Base-by-base conservation (phyloP, 768 basidiomycete genomes). In the Suillus sp. region DNA sequence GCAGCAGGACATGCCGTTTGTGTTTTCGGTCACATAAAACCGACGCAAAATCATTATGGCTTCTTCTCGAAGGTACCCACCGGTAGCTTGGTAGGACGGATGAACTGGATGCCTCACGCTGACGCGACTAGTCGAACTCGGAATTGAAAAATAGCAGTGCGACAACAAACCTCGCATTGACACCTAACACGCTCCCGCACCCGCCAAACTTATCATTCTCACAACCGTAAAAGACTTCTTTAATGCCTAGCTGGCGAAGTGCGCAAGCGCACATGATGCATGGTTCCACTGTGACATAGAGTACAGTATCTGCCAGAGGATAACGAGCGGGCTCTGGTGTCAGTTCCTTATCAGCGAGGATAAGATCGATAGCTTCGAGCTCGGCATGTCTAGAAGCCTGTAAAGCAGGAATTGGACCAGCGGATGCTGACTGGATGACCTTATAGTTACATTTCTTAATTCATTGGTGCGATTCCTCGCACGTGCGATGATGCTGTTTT, bases 251-350 rank as follows among this genome's bases (percentile, higher is more conserved):
- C 77, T 99, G 97, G 60, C 96, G 85, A 38, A 99, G 83, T 13
- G 96, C 97, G 27, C 93, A 95, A 14, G 95, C 94, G 68, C 97
- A 99, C 97, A 99, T 99, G 74, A 99, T 95, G 77, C 97, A 99
- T 0, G 96, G 97, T 77, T 99, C 96, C 60, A 99, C 97, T 5
- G 97, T 99, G 59, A 99, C 97, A 74, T 99, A 99, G 34, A 99
- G 86, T 2, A 87, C 92, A 25, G 93, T 96, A 11, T 85, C 81
- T 1, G 83, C 81, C 20, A 99, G 83, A 6, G 93, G 92, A 63
- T 92, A 86, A 50, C 74, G 70, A 22, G 63, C 60, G 4, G 66
- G 56, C 38, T 74, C 70, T 27, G 86, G 84, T 9, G 90, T 90
- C 66, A 91, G 82, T 18, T 70, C 60, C 60, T 78, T 77, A 72